Evolutionary conservation across 352 stramenopile genomes (phyloP).

Genomic region (Globisporangium polare): DNA sequence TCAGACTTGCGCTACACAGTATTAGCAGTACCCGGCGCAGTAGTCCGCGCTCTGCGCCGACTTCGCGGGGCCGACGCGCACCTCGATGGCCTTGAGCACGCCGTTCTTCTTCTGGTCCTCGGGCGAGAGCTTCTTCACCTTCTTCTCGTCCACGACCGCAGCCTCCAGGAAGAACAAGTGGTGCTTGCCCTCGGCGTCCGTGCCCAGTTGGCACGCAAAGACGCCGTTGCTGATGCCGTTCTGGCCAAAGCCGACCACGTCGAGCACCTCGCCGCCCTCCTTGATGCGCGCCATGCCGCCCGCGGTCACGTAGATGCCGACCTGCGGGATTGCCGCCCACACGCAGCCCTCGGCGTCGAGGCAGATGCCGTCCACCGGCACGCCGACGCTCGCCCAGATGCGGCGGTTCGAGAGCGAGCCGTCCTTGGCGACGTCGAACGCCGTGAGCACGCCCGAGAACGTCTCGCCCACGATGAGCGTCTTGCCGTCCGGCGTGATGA

Average conservation of each 20-base stretch:
- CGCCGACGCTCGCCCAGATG: constrained; percentile 50
- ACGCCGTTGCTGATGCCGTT: constrained; percentile 52
- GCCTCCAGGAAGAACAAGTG: constrained; percentile 62
- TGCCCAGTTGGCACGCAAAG: constrained; percentile 61
- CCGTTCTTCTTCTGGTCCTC: constrained; percentile 34
- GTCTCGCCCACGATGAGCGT: constrained; percentile 71
- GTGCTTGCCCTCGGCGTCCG: constrained; percentile 44
- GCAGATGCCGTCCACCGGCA: constrained; percentile 53
- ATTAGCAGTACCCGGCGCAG: constrained; percentile 63
- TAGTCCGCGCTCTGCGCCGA: constrained; percentile 35
- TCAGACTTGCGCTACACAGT: neutral
- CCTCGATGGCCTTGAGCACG: constrained; percentile 40
- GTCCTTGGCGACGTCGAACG: constrained; percentile 56
- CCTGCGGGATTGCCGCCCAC: constrained; percentile 50
- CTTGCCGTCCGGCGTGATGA: constrained; percentile 69
- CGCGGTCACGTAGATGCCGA: constrained; percentile 40
- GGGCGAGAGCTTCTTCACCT: constrained; percentile 35
- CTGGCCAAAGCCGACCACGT: constrained; percentile 50
- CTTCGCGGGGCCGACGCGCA: constrained; percentile 43
- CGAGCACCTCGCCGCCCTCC: constrained; percentile 50
- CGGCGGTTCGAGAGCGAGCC: constrained; percentile 43
- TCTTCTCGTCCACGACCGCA: constrained; percentile 28
- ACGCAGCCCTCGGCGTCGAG: constrained; percentile 66
- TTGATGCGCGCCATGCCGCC: constrained; percentile 49
- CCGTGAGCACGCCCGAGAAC: constrained; percentile 44